Evolutionary conservation across 352 stramenopile species (phyloP), one percentile per base, ranked within the genome.

Genomic region (Phytophthora pinifolia): DNA sequence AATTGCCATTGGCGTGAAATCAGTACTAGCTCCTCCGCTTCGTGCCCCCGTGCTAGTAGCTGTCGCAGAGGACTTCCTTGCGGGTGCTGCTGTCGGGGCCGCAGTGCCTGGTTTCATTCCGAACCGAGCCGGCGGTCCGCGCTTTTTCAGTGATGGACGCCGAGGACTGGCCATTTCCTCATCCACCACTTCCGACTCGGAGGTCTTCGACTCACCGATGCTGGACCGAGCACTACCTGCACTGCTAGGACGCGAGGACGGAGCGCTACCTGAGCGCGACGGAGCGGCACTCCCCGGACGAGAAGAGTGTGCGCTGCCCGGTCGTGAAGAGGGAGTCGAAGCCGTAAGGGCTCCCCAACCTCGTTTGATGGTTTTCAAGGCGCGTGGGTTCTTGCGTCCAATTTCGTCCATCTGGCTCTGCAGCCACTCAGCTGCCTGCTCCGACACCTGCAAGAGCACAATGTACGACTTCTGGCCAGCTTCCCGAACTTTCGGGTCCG

Each of bases 401-500:
- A 94, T 68, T 0, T 88, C 79, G 14, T 88, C 76, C 54, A 94
- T 46, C 45, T 86, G 67, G 6, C 35, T 56, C 46, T 88, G 77
- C 9, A 90, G 57, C 71, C 83, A 89, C 20, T 65, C 61, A 22
- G 55, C 36, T 25, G 70, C 72, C 33, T 90, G 64, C 6, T 79
- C 60, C 6, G 66, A 79, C 25, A 66, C 62, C 48, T 88, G 80
- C 18, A 86, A 65, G 14, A 94, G 65, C 14, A 62, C 71, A 5
- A 86, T 59, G 13, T 92, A 78, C 4, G 74, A 68, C 9, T 89
- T 83, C 29, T 90, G 63, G 10, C 76, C 84, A 27, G 84, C 77
- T 52, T 94, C 92, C 8, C 81, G 79, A 5, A 94, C 80, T 7
- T 75, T 92, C 1, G 84, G 86, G 46, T 96, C 86, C 0, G 79